Conservation (phyloP, 179 eudicot species). For the Silene coronaria region DNA sequence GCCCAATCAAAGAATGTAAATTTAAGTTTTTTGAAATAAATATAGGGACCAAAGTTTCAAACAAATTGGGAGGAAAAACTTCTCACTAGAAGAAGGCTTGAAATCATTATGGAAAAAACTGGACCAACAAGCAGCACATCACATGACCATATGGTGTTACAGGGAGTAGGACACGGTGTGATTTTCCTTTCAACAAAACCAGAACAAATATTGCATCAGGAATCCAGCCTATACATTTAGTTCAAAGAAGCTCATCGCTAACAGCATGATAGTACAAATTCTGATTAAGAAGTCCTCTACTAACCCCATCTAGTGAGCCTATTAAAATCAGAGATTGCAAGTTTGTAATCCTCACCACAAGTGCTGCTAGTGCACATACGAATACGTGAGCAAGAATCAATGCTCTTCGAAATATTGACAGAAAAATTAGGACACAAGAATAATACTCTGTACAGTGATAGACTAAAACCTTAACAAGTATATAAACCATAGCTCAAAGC, state of each 20-base stretch:
- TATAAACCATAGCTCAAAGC: too few relatives aligned
- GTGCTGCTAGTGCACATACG: background rate
- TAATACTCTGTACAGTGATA: background rate
- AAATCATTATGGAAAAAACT: background rate
- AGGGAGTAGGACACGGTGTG: background rate
- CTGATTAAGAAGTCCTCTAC: background rate
- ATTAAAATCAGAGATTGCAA: background rate
- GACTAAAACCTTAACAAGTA: too few relatives aligned
- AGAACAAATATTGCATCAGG: background rate
- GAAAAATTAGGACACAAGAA: background rate
- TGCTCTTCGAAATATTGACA: too few relatives aligned
- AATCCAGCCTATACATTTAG: background rate
- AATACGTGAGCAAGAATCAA: too few relatives aligned
- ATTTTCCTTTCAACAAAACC: background rate
- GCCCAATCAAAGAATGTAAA: background rate
- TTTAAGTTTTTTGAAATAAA: background rate
- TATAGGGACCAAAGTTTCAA: slow-evolving; percentile 1
- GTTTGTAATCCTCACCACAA: background rate
- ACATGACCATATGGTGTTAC: background rate
- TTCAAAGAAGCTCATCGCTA: background rate
- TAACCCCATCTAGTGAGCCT: background rate
- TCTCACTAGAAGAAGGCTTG: background rate
- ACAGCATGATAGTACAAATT: background rate
- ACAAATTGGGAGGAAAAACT: background rate
- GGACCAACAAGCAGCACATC: background rate